Conservation (phyloP, 192 early-diverging fungal species). For the Umbelopsis vinacea region DNA sequence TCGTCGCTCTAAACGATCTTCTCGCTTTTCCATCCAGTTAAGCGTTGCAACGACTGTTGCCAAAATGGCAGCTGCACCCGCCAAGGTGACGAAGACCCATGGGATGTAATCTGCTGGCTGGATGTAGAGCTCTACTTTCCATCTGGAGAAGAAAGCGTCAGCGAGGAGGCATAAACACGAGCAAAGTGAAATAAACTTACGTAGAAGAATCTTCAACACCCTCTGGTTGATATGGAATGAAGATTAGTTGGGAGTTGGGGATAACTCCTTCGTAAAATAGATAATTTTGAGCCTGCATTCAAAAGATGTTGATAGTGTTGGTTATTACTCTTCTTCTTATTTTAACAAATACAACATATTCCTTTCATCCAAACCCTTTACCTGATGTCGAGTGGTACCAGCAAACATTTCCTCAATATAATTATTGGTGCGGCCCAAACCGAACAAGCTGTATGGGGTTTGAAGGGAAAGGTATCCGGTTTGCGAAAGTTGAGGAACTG, state of each 20-base stretch:
- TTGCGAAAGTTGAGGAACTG: constrained; percentile 80
- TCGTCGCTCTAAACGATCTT: constrained; percentile 79
- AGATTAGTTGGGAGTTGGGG: constrained; percentile 90
- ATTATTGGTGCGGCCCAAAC: constrained; percentile 93
- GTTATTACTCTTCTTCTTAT: not conserved
- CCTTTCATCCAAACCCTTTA: constrained; percentile 1
- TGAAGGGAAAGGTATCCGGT: constrained; percentile 75
- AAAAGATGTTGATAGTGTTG: not conserved
- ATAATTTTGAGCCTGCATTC: constrained; percentile 49
- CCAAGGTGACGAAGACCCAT: constrained; percentile 79
- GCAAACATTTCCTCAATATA: constrained; percentile 95
- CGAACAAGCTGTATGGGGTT: constrained; percentile 84
- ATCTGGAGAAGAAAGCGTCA: constrained; percentile 47
- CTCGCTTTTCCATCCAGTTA: constrained; percentile 80
- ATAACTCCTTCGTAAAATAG: constrained; percentile 83
- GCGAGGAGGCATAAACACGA: not conserved
- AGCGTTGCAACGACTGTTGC: constrained; percentile 72
- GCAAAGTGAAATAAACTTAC: constrained; percentile 33
- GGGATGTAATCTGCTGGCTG: constrained; percentile 84
- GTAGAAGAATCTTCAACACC: constrained; percentile 45
- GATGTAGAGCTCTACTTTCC: constrained; percentile 90
- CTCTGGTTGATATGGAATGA: constrained; percentile 76
- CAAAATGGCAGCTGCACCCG: constrained; percentile 72
- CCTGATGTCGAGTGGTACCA: constrained; percentile 70
- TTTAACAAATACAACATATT: no score